phyloP scores from a whole-genome alignment of 805 yeast genomes.

The Teunomyces stri region DNA sequence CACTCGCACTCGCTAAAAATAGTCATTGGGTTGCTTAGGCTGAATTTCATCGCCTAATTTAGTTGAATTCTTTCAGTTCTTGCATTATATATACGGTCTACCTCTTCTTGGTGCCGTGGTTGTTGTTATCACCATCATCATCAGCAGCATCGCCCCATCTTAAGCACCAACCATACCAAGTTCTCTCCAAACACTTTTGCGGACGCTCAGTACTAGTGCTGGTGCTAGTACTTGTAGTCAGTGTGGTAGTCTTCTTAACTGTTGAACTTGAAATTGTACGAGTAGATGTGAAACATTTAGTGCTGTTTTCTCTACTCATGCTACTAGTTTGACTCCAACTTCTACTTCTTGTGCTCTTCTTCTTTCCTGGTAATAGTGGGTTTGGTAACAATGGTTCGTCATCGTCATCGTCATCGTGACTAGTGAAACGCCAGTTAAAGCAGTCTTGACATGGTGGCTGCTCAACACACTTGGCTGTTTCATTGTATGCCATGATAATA shows the following conservation, averaged over 20 bases:
- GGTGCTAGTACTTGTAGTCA: background rate
- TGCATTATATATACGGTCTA: background rate
- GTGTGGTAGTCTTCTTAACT: background rate
- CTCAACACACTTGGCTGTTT: slow-evolving; percentile 67
- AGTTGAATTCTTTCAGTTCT: background rate
- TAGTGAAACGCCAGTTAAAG: slow-evolving; percentile 79
- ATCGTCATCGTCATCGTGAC: slow-evolving; percentile 41
- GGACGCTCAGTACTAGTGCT: slow-evolving; percentile 23
- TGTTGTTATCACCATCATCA: background rate
- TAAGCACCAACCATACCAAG: slow-evolving; percentile 68
- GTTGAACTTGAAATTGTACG: background rate
- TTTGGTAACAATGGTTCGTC: slow-evolving; percentile 39
- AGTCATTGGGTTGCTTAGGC: background rate
- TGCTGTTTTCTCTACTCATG: background rate
- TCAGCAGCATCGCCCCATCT: slow-evolving; percentile 43
- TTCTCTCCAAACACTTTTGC: slow-evolving; percentile 50
- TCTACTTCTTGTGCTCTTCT: slow-evolving; percentile 1
- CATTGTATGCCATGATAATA: slow-evolving; percentile 67
- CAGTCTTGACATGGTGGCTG: slow-evolving; percentile 90
- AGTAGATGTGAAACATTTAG: background rate
- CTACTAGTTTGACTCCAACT: background rate
- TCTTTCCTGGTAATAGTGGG: slow-evolving; percentile 30
- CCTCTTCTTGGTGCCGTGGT: background rate
- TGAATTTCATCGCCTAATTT: background rate
- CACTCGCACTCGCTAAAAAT: background rate